Base-by-base conservation (phyloP, 2,329 filamentous ascomycete species). In the Cryphonectria parasitica region DNA sequence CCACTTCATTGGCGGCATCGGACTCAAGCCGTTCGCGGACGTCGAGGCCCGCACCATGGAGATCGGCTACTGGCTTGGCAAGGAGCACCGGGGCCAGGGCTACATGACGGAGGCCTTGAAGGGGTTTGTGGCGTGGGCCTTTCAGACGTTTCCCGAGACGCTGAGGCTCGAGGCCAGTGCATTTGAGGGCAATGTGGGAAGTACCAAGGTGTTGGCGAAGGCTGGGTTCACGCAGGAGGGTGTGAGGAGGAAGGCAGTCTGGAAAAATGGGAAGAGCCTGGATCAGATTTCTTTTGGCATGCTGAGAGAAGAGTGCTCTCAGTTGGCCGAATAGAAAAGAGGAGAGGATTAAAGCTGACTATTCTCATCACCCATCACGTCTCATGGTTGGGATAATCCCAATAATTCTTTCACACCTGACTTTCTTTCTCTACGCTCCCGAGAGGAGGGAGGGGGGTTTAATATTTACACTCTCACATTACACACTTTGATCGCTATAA, bases 41-140 rank as follows among this genome's bases (percentile, higher is more conserved):
- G 77, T 83, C 74, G 78, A 84, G 70, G 80, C 79, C 73, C 78
- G 80, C 64, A 83, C 80, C 4, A 80, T 81, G 75, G 84, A 87
- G 77, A 8, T 88, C 0, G 86, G 85, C 5, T 88, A 87, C 77
- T 87, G 82, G 80, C 54, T 85, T 34, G 81, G 78, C 0, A 78
- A 77, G 52, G 73, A 77, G 15, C 76, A 79, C 64, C 85, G 85
- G 85, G 83, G 85, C 0, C 79, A 78, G 41, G 86, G 86, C 0
- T 80, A 84, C 69, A 80, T 79, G 69, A 82, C 79, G 0, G 83
- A 82, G 72, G 83, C 80, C 19, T 70, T 80, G 2, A 63, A 41
- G 3, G 83, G 73, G 1, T 81, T 86, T 65, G 74, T 77, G 22
- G 75, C 73, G 34, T 88, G 85, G 84, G 78, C 80, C 3, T 86